These are phyloP conservation scores for Xerocomus amazonicus DNA, from an alignment of 1,284 basidiomycete species.

Conservation along the genomic window DNA sequence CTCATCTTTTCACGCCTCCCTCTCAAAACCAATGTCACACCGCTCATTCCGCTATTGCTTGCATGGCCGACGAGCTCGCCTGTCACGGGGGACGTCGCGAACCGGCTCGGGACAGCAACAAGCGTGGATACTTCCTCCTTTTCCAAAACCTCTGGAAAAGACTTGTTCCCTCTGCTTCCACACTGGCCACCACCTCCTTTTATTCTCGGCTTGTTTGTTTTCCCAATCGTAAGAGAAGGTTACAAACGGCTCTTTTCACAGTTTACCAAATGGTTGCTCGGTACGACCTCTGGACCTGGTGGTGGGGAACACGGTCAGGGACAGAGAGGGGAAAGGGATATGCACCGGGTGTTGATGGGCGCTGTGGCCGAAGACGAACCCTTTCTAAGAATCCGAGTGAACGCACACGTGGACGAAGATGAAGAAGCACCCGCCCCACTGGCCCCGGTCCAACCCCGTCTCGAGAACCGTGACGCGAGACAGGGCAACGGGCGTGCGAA, in stretches of 20 bases:
- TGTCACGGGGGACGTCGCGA: slow-evolving; percentile 19
- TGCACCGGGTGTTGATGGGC: slow-evolving; percentile 33
- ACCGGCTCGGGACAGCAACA: not conserved
- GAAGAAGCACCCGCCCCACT: slow-evolving; percentile 16
- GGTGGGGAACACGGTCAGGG: slow-evolving; percentile 12
- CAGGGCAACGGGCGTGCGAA: slow-evolving; percentile 7
- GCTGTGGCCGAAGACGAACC: slow-evolving; percentile 45
- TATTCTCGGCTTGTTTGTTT: slow-evolving; percentile 49
- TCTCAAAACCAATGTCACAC: slow-evolving; percentile 44
- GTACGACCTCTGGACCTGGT: slow-evolving; percentile 29
- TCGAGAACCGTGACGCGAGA: slow-evolving; percentile 9
- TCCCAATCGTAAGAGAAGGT: slow-evolving; percentile 46
- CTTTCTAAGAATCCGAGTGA: slow-evolving; percentile 47
- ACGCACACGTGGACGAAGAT: slow-evolving; percentile 31
- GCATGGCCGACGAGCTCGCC: slow-evolving; percentile 60
- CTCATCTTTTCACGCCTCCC: slow-evolving; percentile 57
- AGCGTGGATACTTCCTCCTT: not conserved
- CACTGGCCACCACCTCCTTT: slow-evolving; percentile 62
- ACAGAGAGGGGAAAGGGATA: slow-evolving; percentile 16
- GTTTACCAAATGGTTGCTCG: slow-evolving; percentile 49
- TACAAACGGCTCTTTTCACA: slow-evolving; percentile 45
- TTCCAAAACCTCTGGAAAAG: slow-evolving; percentile 1
- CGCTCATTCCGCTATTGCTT: slow-evolving; percentile 55
- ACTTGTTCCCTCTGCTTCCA: slow-evolving; percentile 20
- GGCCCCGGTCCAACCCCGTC: slow-evolving; percentile 9